A percentile compares a stretch with the other conserved stretches of the same genome.
These are phyloP conservation scores for Byssochlamys sp. DNA, from an alignment of 2,329 filamentous ascomycete species.

Conservation along the genomic window DNA sequence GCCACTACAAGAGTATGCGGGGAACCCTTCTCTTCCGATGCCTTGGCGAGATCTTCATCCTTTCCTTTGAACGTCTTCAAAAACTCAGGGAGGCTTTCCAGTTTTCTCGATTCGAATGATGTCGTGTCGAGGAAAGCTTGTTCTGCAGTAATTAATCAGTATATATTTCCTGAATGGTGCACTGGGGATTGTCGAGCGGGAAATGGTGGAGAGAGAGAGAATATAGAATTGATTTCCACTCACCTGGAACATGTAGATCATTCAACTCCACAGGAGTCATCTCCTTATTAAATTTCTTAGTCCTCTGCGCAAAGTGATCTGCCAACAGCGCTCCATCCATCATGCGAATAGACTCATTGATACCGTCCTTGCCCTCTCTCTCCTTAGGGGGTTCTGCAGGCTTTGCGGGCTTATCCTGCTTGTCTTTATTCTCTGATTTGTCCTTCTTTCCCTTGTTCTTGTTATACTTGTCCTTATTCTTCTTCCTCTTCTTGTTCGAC, in stretches of 20 bases:
- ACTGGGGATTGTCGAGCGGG: background rate
- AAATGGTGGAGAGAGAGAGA: background rate
- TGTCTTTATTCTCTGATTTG: conserved; percentile 15
- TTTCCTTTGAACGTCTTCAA: conserved; percentile 53
- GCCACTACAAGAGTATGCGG: conserved; percentile 87
- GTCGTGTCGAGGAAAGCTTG: conserved; percentile 71
- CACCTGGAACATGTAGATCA: conserved; percentile 71
- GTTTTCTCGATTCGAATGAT: conserved; percentile 56
- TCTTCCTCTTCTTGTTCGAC: conserved; percentile 22
- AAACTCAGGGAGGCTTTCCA: conserved; percentile 69
- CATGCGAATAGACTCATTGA: conserved; percentile 69
- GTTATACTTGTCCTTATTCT: conserved; percentile 15
- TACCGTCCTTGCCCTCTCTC: conserved; percentile 56
- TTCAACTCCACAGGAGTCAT: conserved; percentile 75
- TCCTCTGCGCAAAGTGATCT: conserved; percentile 73
- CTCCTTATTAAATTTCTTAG: conserved; percentile 67
- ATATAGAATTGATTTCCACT: conserved; percentile 8
- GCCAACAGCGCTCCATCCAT: conserved; percentile 78
- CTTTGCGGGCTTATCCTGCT: conserved; percentile 11
- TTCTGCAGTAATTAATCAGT: conserved; percentile 39
- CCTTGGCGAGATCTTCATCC: conserved; percentile 52
- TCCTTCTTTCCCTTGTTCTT: conserved; percentile 10
- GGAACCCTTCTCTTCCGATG: conserved; percentile 59
- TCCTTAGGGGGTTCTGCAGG: conserved; percentile 11
- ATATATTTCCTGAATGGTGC: conserved; percentile 1